phyloP scores from a whole-genome alignment of 192 early-diverging fungal species.

The Pecoramyces ruminantium region DNA sequence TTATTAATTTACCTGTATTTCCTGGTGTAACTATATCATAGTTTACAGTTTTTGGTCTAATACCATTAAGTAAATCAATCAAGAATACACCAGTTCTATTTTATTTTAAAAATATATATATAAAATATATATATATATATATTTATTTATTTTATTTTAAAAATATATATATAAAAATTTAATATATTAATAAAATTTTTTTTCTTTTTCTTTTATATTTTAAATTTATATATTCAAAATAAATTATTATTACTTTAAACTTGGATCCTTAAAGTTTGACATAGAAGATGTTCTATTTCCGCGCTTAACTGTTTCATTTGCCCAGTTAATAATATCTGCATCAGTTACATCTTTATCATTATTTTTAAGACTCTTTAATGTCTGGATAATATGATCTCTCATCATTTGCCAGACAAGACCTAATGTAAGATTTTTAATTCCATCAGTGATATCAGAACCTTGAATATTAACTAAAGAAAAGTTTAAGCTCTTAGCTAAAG shows the following conservation, averaged over 20 bases:
- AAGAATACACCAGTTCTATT: slow-evolving; percentile 59
- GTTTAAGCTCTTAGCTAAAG: slow-evolving; percentile 61
- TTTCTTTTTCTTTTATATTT: too few relatives aligned
- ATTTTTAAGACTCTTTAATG: slow-evolving; percentile 68
- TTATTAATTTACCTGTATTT: slow-evolving; percentile 18
- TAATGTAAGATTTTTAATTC: slow-evolving; percentile 71
- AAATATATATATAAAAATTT: too few relatives aligned
- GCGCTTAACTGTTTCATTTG: slow-evolving; percentile 61
- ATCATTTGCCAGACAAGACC: slow-evolving; percentile 97
- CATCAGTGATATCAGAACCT: slow-evolving; percentile 87
- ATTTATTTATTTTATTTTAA: too few relatives aligned
- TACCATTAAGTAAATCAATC: slow-evolving; percentile 80
- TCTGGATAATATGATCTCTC: slow-evolving; percentile 90
- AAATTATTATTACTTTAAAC: slow-evolving; percentile 30
- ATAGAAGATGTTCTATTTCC: slow-evolving; percentile 54
- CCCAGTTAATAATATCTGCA: slow-evolving; percentile 85
- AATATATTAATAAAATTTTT: too few relatives aligned
- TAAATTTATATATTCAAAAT: too few relatives aligned
- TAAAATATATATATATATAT: too few relatives aligned
- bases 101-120: too few relatives aligned
- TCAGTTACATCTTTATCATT: slow-evolving; percentile 77
- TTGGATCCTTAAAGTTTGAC: slow-evolving; percentile 67
- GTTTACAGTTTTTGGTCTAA: slow-evolving; percentile 83
- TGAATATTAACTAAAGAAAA: slow-evolving; percentile 93
- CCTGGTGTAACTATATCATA: slow-evolving; percentile 66